These are phyloP conservation scores for Mortierella claussenii DNA, from an alignment of 192 early-diverging fungal genomes.

Conservation along the genomic window DNA sequence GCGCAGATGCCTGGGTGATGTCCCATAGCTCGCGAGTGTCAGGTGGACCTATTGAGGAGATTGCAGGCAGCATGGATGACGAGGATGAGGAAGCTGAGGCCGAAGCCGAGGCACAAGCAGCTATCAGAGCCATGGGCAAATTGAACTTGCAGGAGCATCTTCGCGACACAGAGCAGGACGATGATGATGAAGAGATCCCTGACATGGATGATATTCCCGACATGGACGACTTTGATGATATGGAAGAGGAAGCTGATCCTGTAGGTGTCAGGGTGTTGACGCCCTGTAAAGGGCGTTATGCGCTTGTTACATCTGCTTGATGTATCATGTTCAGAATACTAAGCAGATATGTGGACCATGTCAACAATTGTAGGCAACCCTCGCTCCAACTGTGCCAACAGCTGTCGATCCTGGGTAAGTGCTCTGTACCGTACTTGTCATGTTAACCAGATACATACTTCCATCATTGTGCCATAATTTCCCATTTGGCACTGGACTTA, in stretches of 20 bases:
- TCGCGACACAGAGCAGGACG: conserved; percentile 50
- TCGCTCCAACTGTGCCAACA: conserved; percentile 27
- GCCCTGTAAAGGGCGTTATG: too few species aligned
- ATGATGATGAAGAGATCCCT: conserved; percentile 79
- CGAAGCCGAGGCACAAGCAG: conserved; percentile 57
- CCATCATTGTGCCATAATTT: background rate
- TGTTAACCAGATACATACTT: conserved; percentile 1
- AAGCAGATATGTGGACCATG: background rate
- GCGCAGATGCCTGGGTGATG: conserved; percentile 84
- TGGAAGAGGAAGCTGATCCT: conserved; percentile 85
- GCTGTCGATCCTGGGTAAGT: conserved; percentile 43
- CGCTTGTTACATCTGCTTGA: too few species aligned
- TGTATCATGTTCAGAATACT: too few species aligned
- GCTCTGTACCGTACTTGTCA: too few species aligned
- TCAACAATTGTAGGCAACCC: conserved; percentile 39
- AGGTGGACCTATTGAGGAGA: conserved; percentile 45
- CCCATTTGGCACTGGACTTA: too few species aligned
- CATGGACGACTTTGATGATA: conserved; percentile 75
- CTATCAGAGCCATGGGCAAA: conserved; percentile 47
- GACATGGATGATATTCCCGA: conserved; percentile 94
- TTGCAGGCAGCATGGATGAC: conserved; percentile 55
- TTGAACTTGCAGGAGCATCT: conserved; percentile 53
- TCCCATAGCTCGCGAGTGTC: conserved; percentile 77
- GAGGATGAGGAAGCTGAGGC: conserved; percentile 74
- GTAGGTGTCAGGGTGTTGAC: too few species aligned